These are phyloP conservation scores for Lodderomyces oxycetoniae DNA, from an alignment of 1,139 yeast genomes.

Conservation along the genomic window DNA sequence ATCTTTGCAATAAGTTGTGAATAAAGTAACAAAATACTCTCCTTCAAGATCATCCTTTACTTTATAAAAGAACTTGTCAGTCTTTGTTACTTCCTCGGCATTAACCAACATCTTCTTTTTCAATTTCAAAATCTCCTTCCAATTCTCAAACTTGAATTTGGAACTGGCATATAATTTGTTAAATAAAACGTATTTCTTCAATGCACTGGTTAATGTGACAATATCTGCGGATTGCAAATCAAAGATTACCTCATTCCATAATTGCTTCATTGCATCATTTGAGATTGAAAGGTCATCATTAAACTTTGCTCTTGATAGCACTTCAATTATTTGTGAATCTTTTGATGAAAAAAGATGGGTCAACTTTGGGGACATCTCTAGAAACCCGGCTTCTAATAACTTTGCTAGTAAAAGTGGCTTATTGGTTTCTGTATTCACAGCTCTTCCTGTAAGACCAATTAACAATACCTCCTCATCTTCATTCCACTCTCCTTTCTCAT, in stretches of 20 bases:
- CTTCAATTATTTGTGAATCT: constrained; percentile 9
- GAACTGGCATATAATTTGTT: constrained; percentile 18
- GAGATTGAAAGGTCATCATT: constrained; percentile 4
- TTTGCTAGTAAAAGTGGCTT: constrained; percentile 16
- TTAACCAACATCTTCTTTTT: constrained; percentile 19
- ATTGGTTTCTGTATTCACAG: background rate
- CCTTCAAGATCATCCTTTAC: constrained; percentile 37
- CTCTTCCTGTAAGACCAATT: constrained; percentile 7
- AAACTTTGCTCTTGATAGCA: constrained; percentile 8
- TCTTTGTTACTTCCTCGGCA: constrained; percentile 20
- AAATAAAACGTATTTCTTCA: constrained; percentile 33
- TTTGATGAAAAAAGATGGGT: constrained; percentile 3
- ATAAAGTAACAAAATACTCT: constrained; percentile 24
- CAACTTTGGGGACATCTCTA: background rate
- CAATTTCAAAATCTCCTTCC: constrained; percentile 15
- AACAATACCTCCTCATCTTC: constrained; percentile 10
- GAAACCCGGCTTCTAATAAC: constrained; percentile 19
- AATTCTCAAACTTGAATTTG: constrained; percentile 9
- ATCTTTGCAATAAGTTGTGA: constrained; percentile 10
- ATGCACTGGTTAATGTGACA: constrained; percentile 21
- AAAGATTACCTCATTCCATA: constrained; percentile 19
- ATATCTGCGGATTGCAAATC: constrained; percentile 27
- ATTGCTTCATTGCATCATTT: background rate
- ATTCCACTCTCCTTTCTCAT: constrained; percentile 1
- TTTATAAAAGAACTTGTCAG: constrained; percentile 38